These are phyloP conservation scores for Penicillium sp. DNA, from an alignment of 2,329 filamentous ascomycete species.

Conservation along the genomic window DNA sequence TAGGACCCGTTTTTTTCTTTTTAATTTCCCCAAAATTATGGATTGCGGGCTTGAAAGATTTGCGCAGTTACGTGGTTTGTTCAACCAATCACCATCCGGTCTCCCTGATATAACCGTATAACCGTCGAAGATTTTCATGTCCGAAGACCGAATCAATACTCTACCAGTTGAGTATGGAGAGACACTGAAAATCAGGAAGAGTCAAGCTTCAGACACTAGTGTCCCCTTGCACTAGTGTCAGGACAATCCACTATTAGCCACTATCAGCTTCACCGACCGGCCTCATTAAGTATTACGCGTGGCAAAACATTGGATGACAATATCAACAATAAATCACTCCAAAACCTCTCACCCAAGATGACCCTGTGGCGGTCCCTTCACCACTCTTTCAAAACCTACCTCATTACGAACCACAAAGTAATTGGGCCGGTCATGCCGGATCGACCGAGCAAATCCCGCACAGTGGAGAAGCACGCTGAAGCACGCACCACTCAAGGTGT, in stretches of 20 bases:
- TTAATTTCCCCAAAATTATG: too few relatives aligned
- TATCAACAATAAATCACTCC: background rate
- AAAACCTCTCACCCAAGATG: background rate
- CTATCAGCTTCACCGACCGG: slow-evolving; percentile 9
- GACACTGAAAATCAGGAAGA: too few relatives aligned
- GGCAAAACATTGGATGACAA: background rate
- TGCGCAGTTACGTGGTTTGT: too few relatives aligned
- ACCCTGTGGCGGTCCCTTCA: background rate
- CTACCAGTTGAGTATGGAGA: too few relatives aligned
- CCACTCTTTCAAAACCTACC: background rate
- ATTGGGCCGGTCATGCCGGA: slow-evolving; percentile 19
- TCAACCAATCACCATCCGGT: too few relatives aligned
- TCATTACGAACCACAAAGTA: background rate
- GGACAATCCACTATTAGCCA: background rate
- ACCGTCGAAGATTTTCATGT: too few relatives aligned
- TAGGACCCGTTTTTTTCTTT: too few relatives aligned
- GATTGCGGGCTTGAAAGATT: too few relatives aligned
- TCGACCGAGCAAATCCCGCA: slow-evolving; percentile 16
- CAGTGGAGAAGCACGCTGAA: background rate
- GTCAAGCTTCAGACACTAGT: background rate
- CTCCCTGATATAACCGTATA: too few relatives aligned
- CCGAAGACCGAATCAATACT: too few relatives aligned
- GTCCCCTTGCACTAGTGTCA: too few relatives aligned
- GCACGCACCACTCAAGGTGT: background rate
- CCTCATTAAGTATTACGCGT: slow-evolving; percentile 6